phyloP scores from a whole-genome alignment of 78 protist species.

The Guillardia theta region DNA sequence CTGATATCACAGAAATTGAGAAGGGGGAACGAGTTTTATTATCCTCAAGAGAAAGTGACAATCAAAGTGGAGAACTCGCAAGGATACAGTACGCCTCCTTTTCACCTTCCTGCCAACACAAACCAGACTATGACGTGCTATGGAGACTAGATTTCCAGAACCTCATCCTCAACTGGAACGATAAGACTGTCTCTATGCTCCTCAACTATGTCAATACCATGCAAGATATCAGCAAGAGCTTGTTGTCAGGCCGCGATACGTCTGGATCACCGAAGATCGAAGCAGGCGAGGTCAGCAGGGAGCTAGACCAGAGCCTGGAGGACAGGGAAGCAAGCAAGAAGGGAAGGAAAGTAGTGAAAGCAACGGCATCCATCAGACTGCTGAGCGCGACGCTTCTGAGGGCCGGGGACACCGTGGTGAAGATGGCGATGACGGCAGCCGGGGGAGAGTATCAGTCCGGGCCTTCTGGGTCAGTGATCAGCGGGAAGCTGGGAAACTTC shows the following conservation, averaged over 20 bases:
- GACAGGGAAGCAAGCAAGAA: not conserved
- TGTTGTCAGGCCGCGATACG: too few relatives aligned
- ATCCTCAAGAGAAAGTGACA: too few relatives aligned
- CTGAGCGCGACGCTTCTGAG: not conserved
- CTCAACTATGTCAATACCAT: not conserved
- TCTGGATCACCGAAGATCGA: too few relatives aligned
- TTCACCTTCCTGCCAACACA: not conserved
- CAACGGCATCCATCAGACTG: not conserved
- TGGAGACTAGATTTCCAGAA: not conserved
- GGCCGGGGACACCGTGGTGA: not conserved
- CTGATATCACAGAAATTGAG: not conserved
- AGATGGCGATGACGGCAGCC: not conserved
- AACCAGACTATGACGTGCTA: not conserved
- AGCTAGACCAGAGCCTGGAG: not conserved
- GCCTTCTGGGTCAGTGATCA: not conserved
- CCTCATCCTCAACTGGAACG: not conserved
- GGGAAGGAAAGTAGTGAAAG: not conserved
- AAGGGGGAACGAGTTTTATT: not conserved
- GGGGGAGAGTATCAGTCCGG: not conserved
- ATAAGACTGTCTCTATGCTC: not conserved
- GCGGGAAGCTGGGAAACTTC: constrained; percentile 35
- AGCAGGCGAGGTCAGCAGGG: not conserved
- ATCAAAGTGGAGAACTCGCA: too few relatives aligned
- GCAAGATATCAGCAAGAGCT: not conserved
- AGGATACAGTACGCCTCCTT: not conserved